Evolutionary conservation across 495 filamentous ascomycete species (phyloP).

Genomic region (Penicillium soppii): DNA sequence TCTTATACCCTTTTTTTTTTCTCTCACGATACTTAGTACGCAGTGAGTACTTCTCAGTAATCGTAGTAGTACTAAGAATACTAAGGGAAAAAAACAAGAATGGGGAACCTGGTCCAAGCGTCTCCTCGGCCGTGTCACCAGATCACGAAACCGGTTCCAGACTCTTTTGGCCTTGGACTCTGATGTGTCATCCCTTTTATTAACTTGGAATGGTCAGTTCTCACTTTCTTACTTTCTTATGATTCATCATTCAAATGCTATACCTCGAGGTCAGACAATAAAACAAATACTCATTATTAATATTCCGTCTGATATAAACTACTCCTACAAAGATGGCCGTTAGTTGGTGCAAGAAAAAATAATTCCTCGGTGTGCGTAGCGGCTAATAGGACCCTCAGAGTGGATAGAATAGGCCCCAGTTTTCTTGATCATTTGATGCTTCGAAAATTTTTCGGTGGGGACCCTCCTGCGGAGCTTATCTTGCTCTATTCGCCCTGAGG

Average conservation of each 20-base stretch:
- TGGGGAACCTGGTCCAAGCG: slow-evolving; percentile 24
- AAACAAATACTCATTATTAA: no score
- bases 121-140: slow-evolving; percentile 20
- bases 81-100: no score
- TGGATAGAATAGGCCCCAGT: slow-evolving; percentile 9
- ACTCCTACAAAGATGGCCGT: no score
- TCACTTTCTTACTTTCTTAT: background rate
- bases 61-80: no score
- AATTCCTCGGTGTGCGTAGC: background rate
- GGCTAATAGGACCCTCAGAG: slow-evolving; percentile 14
- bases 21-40: background rate
- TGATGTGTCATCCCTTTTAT: slow-evolving; percentile 1
- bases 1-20: slow-evolving; percentile 16
- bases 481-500: slow-evolving; percentile 13
- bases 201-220: no score
- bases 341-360: background rate
- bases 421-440: slow-evolving; percentile 31
- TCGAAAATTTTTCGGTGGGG: slow-evolving; percentile 33
- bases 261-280: no score
- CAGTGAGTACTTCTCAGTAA: no score
- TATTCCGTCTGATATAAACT: no score
- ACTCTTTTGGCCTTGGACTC: background rate
- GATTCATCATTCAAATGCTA: background rate
- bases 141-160: slow-evolving; percentile 25
- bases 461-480: slow-evolving; percentile 28